Base-by-base conservation (phyloP, 805 yeast species). In the Metschnikowia drakensbergensis region DNA sequence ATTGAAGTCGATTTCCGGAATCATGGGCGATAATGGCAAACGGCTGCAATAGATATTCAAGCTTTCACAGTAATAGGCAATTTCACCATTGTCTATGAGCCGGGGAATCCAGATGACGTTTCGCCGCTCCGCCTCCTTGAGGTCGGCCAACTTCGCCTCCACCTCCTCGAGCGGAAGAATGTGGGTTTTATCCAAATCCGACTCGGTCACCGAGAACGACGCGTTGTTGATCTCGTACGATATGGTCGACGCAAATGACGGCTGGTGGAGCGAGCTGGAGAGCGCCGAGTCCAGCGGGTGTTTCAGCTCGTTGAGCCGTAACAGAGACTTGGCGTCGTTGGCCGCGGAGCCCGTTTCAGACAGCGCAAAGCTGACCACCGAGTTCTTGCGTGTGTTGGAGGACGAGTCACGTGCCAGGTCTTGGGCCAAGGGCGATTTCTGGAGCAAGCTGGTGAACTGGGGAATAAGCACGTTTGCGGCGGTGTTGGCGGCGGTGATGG, bases 21-120 rank as follows among this genome's bases (percentile, higher is more conserved):
- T 55, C 42, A 63, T 57, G 1, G 58, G 51, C 10, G 60, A 62
- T 45, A 80, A 64, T 0, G 94, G 92, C 34, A 83, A 58, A 10
- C 79, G 75, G 36, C 74, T 73, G 54, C 88, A 80, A 54, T 78
- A 81, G 1, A 84, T 68, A 54, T 83, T 77, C 45, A 86, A 65
- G 31, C 80, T 79, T 30, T 81, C 77, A 57, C 83, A 81, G 63
- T 80, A 82, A 64, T 75, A 86, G 6, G 84, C 66, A 11, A 82
- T 62, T 44, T 76, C 76, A 22, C 82, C 84, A 45, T 73, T 76
- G 9, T 72, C 69, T 1, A 84, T 77, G n/a, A 77, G 66, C 42
- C 77, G 74, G 0, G 89, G 86, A 0, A 82, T 63, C 91, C 92
- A 86, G 4, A 64, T 49, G 9, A 67, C 63, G n/a, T 55, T 56